A percentile compares a stretch with the other conserved stretches of the same genome.
These are phyloP conservation scores for Verticillium albo-atrum DNA, from an alignment of 2,329 filamentous ascomycete genomes.

Conservation along the genomic window DNA sequence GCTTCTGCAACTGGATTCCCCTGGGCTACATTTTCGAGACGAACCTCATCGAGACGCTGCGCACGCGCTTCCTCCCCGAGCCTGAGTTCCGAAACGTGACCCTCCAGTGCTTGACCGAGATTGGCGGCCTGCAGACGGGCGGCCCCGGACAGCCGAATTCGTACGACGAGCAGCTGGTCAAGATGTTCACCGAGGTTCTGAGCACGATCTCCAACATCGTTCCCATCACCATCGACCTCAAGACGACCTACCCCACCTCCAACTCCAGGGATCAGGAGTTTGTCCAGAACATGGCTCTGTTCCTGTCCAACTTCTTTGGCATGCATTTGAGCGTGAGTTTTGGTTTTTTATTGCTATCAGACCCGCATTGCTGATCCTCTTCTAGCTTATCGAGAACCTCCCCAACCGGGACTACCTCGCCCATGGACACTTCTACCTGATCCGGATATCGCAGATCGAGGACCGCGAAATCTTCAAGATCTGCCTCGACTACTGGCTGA, in stretches of 20 bases:
- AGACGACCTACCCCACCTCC: conserved; percentile 84
- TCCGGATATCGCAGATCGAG: conserved; percentile 97
- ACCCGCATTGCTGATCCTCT: conserved; percentile 13
- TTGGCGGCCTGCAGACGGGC: conserved; percentile 86
- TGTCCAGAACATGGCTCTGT: conserved; percentile 92
- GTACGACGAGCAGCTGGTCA: conserved; percentile 92
- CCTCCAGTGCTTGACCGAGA: conserved; percentile 94
- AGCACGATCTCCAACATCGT: conserved; percentile 92
- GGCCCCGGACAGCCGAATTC: conserved; percentile 60
- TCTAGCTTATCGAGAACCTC: conserved; percentile 84
- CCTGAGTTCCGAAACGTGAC: conserved; percentile 97
- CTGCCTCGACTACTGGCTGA: conserved; percentile 98
- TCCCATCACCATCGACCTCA: conserved; percentile 83
- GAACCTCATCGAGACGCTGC: conserved; percentile 87
- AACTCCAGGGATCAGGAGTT: conserved; percentile 96
- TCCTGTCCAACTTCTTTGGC: conserved; percentile 94
- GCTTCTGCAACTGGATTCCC: conserved; percentile 99
- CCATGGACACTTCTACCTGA: conserved; percentile 96
- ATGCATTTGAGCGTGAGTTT: conserved; percentile 76
- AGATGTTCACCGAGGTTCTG: conserved; percentile 97
- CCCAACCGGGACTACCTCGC: conserved; percentile 93
- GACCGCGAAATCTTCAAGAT: conserved; percentile 99
- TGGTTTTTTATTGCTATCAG: conserved; percentile 1
- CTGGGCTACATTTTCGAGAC: conserved; percentile 99
- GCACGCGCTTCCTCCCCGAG: conserved; percentile 86